Base-by-base conservation (phyloP, 345 rosid species). In the Syzygium aqueum region DNA sequence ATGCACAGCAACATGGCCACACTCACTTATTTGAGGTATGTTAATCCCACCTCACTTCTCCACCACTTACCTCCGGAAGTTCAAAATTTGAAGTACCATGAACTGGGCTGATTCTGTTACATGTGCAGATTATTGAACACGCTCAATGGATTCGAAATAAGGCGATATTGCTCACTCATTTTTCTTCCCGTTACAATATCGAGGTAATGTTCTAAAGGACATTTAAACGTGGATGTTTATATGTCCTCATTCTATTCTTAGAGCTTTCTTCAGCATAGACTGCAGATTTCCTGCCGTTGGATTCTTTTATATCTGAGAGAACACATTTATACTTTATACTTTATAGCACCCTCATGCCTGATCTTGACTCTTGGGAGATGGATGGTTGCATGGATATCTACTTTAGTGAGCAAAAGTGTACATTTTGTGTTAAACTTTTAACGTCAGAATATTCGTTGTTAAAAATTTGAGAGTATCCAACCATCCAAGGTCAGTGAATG, bases 61-160 rank as follows among this genome's bases (percentile, higher is more conserved):
- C 28, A 30, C 22, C 51, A 46, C 46, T 77, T 52, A 25, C 84
- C 67, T 51, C 77, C 46, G 25, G 85, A 19, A 56, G 30, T 78
- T 73, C 21, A n/a, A 51, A 28, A 63, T 84, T 84, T 33, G 52
- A 87, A 37, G 49, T 11, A 19, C 49, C 15, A 2, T 73, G 82
- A 73, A 5, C 14, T 73, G 49, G 82, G 49, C 82, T 73, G 49
- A 73, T 73, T 73, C 49, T 84, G 65, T 40, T 46, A 25, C 85
- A 85, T 85, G 85, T 92, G 90, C 96, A 97, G 99, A 93, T 97
- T 27, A 94, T 97, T 85, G 92, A 95, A 89, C 90, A 96, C 84
- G 96, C 99, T 54, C 90, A 96, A 90, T 97, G 99, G 99, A 95
- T 97, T 67, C 92, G 99, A 86, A 97, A 89, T 90, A 94, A 95